A percentile compares a stretch with the other conserved stretches of the same genome.
Evolutionary conservation across 257 asterid genomes (phyloP).

Genomic region (Paulownia fortunei): DNA sequence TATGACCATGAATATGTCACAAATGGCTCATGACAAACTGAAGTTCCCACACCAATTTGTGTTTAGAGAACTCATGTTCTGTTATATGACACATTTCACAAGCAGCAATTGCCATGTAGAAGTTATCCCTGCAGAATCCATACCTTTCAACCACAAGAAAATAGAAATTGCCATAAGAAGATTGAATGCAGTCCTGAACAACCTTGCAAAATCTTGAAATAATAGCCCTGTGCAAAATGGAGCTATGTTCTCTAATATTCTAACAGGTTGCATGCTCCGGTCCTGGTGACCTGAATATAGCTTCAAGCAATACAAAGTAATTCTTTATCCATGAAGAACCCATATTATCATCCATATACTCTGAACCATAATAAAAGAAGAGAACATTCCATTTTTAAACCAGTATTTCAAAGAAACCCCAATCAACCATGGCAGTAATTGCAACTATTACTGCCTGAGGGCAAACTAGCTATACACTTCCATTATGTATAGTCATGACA

Average conservation of each 20-base stretch:
- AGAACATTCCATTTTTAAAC: not conserved
- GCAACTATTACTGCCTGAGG: no score
- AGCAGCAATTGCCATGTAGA: no score
- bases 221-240: no score
- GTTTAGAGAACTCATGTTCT: no score
- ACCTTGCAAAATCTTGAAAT: not conserved
- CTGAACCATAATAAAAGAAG: not conserved
- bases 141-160: not conserved
- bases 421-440: not conserved
- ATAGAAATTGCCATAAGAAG: not conserved
- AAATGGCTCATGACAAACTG: no score
- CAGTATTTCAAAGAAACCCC: not conserved
- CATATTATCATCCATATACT: not conserved
- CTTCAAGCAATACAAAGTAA: conserved; percentile 16
- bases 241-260: not conserved
- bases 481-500: not conserved
- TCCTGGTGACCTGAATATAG: conserved; percentile 1
- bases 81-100: no score
- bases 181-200: not conserved
- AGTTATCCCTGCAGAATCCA: not conserved
- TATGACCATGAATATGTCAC: no score
- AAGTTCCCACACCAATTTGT: no score
- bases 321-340: conserved; percentile 16
- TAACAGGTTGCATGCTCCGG: no score
- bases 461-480: not conserved